Percentiles rank a stretch among this genome's conserved stretches.
Evolutionary conservation across 2,329 filamentous ascomycete species (phyloP).

Genomic region (Scytalidium sp.): DNA sequence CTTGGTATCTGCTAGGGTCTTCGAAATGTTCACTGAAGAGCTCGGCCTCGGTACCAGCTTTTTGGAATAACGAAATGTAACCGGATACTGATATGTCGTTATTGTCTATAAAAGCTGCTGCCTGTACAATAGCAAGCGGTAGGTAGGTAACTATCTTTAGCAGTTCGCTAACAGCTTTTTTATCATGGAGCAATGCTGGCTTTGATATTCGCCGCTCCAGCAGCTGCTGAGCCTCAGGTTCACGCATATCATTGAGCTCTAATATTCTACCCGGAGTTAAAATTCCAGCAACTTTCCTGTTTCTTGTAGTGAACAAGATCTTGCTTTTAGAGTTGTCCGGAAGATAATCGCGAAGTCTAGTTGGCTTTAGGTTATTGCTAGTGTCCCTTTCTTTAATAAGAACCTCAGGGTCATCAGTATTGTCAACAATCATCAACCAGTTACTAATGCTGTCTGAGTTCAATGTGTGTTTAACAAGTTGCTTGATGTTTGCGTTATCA

Average conservation of each 20-base stretch:
- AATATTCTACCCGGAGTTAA: constrained; percentile 22
- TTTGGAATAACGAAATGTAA: constrained; percentile 3
- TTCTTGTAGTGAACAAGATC: constrained; percentile 4
- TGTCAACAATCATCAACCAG: constrained; percentile 38
- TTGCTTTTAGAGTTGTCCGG: constrained; percentile 2
- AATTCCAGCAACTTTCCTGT: constrained; percentile 4
- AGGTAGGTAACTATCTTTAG: constrained; percentile 27
- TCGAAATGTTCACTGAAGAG: constrained; percentile 4
- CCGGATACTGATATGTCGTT: constrained; percentile 4
- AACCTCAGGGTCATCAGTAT: constrained; percentile 24
- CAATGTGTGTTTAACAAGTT: constrained; percentile 5
- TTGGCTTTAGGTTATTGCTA: neutral
- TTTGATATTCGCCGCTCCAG: constrained; percentile 20
- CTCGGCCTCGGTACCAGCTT: constrained; percentile 8
- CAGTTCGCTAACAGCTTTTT: constrained; percentile 10
- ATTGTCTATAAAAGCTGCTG: constrained; percentile 5
- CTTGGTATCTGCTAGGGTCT: constrained; percentile 1
- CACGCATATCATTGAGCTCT: constrained; percentile 25
- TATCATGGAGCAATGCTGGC: constrained; percentile 8
- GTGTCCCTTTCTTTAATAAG: neutral
- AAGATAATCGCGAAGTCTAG: constrained; percentile 3
- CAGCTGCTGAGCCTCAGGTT: constrained; percentile 21
- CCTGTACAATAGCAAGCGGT: constrained; percentile 6
- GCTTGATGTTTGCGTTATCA: constrained; percentile 5
- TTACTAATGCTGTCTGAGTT: constrained; percentile 15